These are phyloP conservation scores for Iris pallida DNA, from an alignment of 116 monocot genomes.

Conservation along the genomic window DNA sequence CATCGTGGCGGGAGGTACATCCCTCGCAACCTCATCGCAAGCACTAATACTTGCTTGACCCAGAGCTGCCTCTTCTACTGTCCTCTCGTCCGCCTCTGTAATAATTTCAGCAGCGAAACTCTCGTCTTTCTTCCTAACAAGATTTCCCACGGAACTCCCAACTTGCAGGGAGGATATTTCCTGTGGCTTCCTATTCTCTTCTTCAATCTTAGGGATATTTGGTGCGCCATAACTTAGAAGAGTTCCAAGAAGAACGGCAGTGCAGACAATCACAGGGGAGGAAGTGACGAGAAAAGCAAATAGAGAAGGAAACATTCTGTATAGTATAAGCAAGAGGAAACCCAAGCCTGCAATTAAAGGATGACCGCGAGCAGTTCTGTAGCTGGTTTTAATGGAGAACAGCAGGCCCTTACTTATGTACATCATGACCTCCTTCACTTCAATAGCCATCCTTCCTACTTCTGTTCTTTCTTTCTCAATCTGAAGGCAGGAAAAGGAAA, in stretches of 20 bases:
- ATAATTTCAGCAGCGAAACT: slow-evolving; percentile 15
- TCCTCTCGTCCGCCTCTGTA: slow-evolving; percentile 12
- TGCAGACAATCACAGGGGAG: slow-evolving; percentile 41
- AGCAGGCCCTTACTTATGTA: slow-evolving; percentile 25
- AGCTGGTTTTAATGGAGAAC: slow-evolving; percentile 13
- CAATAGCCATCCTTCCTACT: slow-evolving; percentile 19
- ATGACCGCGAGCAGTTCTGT: slow-evolving; percentile 24
- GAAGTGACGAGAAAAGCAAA: slow-evolving; percentile 37
- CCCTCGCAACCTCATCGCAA: slow-evolving; percentile 5
- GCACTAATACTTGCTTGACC: slow-evolving; percentile 15
- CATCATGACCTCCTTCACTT: slow-evolving; percentile 19
- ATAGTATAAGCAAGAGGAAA: slow-evolving; percentile 24
- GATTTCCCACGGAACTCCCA: slow-evolving; percentile 6
- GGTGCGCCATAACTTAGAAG: slow-evolving; percentile 37
- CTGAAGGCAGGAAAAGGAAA: neutral
- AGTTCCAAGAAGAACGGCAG: slow-evolving; percentile 48
- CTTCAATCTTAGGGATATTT: slow-evolving; percentile 30
- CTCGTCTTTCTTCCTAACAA: slow-evolving; percentile 28
- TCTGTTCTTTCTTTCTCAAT: slow-evolving; percentile 4
- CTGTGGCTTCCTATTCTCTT: slow-evolving; percentile 16
- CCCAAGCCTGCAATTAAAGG: slow-evolving; percentile 19
- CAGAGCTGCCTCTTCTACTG: slow-evolving; percentile 17
- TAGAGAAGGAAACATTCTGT: slow-evolving; percentile 31
- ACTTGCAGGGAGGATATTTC: slow-evolving; percentile 35
- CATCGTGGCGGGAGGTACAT: neutral